phyloP scores from a whole-genome alignment of 2,329 filamentous ascomycete species.

The Leptodontidium sp. region DNA sequence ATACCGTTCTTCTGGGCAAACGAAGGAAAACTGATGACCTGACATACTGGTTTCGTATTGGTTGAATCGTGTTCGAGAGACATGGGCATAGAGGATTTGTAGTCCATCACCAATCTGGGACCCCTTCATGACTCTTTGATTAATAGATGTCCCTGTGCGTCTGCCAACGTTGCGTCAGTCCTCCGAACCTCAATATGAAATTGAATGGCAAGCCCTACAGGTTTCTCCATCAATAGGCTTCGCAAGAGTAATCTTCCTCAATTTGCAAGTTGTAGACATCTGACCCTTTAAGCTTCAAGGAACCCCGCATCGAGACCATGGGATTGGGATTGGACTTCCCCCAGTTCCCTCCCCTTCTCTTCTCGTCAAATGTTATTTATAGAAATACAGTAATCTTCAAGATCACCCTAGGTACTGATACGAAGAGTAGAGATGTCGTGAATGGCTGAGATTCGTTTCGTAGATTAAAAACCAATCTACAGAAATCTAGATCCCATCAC shows the following conservation, averaged over 20 bases:
- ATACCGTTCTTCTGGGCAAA: neutral
- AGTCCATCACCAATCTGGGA: neutral
- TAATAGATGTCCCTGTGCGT: neutral
- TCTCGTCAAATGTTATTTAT: no score
- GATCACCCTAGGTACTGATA: neutral
- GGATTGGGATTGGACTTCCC: no score
- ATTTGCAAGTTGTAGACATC: neutral
- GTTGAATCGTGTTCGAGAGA: neutral
- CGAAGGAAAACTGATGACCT: neutral
- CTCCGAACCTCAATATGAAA: no score
- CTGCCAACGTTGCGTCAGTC: no score
- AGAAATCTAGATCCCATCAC: neutral
- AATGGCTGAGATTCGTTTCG: neutral
- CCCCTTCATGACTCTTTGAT: neutral
- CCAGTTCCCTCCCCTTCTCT: no score
- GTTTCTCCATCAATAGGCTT: neutral
- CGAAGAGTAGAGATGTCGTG: neutral
- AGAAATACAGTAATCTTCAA: no score
- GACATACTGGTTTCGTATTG: neutral
- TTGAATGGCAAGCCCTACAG: no score
- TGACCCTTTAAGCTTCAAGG: neutral
- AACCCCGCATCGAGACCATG: neutral
- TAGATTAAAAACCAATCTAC: constrained; percentile 5
- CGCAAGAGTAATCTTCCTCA: neutral
- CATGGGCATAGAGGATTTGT: neutral